These are phyloP conservation scores for Podila epicladia DNA, from an alignment of 192 early-diverging fungal genomes.

Conservation along the genomic window DNA sequence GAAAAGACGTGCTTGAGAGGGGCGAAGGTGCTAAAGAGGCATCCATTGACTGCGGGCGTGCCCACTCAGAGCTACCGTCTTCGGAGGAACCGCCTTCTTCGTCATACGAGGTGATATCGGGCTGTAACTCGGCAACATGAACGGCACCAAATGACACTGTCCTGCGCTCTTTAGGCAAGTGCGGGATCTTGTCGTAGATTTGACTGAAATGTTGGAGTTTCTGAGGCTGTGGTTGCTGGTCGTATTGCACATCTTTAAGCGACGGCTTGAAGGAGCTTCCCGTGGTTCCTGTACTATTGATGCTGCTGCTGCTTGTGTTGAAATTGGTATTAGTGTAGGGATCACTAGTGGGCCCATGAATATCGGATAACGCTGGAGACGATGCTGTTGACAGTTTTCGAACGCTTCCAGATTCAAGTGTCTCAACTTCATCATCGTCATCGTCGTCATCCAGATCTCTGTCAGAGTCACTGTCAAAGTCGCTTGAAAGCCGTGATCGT, in stretches of 20 bases:
- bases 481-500: constrained; percentile 37
- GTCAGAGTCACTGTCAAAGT: constrained; percentile 41
- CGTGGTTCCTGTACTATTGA: constrained; percentile 32
- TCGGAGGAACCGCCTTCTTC: constrained; percentile 43
- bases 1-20: constrained; percentile 14
- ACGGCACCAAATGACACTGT: constrained; percentile 51
- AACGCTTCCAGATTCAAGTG: constrained; percentile 9
- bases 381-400: constrained; percentile 18
- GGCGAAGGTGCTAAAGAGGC: constrained; percentile 3
- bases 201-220: constrained; percentile 1
- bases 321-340: constrained; percentile 35
- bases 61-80: constrained; percentile 12
- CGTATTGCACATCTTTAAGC: constrained; percentile 21
- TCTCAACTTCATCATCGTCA: constrained; percentile 18
- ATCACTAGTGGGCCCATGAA: constrained; percentile 24
- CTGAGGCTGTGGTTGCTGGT: constrained; percentile 13
- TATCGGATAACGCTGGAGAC: constrained; percentile 32
- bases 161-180: constrained; percentile 39
- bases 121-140: constrained; percentile 39
- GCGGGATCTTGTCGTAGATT: constrained; percentile 23
- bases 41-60: not conserved
- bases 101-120: constrained; percentile 43
- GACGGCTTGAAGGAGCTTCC: constrained; percentile 16
- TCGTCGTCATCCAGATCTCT: constrained; percentile 4
- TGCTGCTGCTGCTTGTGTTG: constrained; percentile 45